Evolutionary conservation across 1,139 yeast genomes (phyloP).

Genomic region (Yarrowia galli): DNA sequence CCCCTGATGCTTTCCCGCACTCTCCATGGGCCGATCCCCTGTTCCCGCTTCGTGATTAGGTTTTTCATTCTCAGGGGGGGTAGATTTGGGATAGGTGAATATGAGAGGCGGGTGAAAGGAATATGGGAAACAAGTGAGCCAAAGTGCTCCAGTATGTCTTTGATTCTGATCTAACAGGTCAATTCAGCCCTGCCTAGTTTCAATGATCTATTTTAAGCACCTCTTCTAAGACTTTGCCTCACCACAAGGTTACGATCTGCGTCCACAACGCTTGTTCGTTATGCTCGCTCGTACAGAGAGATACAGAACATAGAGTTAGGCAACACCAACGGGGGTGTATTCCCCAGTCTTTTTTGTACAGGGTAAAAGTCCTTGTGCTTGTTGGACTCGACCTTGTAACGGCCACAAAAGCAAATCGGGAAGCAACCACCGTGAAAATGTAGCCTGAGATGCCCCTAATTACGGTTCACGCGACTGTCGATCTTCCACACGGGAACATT

Average conservation of each 20-base stretch:
- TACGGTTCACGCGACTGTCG: conserved; percentile 21
- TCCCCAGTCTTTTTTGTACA: conserved; percentile 9
- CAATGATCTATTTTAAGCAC: background rate
- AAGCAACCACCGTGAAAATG: background rate
- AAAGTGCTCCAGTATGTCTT: too few species aligned
- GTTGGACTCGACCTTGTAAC: background rate
- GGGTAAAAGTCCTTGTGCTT: background rate
- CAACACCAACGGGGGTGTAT: conserved; percentile 1
- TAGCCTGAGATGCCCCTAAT: background rate
- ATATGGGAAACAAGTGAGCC: too few species aligned
- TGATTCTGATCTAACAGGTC: too few species aligned
- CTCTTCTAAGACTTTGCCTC: background rate
- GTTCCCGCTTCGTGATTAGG: conserved; percentile 22
- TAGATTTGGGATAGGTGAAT: too few species aligned
- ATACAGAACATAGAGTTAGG: conserved; percentile 21
- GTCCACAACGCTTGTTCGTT: too few species aligned
- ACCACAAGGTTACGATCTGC: conserved; percentile 10
- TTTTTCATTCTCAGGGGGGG: background rate
- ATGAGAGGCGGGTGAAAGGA: too few species aligned
- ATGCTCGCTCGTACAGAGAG: background rate
- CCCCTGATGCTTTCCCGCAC: conserved; percentile 35
- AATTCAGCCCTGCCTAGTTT: too few species aligned
- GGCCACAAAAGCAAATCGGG: background rate
- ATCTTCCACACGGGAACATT: background rate
- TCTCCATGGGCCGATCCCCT: conserved; percentile 23